A percentile compares a stretch with the other conserved stretches of the same genome.
Conservation (phyloP, 352 stramenopile genomes). For the Discostella stelligera region DNA sequence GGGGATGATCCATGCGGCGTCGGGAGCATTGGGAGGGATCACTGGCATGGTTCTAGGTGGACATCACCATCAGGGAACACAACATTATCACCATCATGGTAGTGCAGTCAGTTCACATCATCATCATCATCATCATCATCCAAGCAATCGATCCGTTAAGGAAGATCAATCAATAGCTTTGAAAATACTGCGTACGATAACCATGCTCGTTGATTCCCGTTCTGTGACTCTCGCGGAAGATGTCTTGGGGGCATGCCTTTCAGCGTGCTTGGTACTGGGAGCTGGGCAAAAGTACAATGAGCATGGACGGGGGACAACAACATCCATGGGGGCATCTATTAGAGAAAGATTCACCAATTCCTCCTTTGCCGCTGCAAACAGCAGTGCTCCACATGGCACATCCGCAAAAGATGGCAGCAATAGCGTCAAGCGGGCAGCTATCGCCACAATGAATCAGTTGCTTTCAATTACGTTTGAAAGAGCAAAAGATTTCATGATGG, state of each 20-base stretch:
- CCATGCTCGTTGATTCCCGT: conserved; percentile 73
- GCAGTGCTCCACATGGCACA: conserved; percentile 3
- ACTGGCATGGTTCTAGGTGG: conserved; percentile 50
- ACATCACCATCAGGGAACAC: conserved; percentile 17
- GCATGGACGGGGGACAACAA: conserved; percentile 6
- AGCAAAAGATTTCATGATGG: conserved; percentile 43
- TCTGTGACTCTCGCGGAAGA: conserved; percentile 68
- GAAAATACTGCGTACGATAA: conserved; percentile 73
- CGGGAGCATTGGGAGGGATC: conserved; percentile 42
- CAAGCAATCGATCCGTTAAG: conserved; percentile 45
- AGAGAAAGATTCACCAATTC: conserved; percentile 36
- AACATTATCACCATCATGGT: conserved; percentile 16
- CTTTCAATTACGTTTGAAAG: conserved; percentile 56
- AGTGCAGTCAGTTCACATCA: conserved; percentile 33
- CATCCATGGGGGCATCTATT: conserved; percentile 23
- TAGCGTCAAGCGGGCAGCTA: conserved; percentile 41
- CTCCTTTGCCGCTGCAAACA: conserved; percentile 19
- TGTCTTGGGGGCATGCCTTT: conserved; percentile 52
- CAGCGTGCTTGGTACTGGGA: conserved; percentile 50
- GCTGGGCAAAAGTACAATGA: conserved; percentile 27
- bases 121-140: conserved; percentile 21
- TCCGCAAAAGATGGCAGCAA: conserved; percentile 26
- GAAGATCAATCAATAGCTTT: conserved; percentile 63
- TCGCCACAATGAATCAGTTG: conserved; percentile 58
- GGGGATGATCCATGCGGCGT: conserved; percentile 43